Evolutionary conservation across 2,329 filamentous ascomycete species (phyloP).

Genomic region (Thielaviopsis euricoi): DNA sequence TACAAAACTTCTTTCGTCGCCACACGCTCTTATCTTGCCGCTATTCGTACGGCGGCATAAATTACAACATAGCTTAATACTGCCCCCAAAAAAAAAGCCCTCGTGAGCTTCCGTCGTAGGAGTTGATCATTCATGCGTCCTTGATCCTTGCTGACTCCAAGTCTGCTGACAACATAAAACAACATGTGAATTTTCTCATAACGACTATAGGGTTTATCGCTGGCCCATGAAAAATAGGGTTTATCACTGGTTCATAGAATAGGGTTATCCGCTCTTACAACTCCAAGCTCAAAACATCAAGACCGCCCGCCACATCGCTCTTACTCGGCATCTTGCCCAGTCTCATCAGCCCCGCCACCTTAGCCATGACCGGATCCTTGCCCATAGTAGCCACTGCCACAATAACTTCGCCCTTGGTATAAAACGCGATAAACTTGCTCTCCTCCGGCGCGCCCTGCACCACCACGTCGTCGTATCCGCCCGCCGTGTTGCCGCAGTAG

Average conservation of each 20-base stretch:
- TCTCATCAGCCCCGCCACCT: conserved; percentile 73
- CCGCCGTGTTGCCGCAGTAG: conserved; percentile 74
- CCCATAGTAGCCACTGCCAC: conserved; percentile 87
- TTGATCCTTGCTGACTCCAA: background rate
- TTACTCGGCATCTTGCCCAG: conserved; percentile 69
- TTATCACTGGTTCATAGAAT: no score
- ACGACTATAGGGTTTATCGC: background rate
- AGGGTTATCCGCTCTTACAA: background rate
- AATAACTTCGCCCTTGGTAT: conserved; percentile 68
- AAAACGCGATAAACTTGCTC: conserved; percentile 77
- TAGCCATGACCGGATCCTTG: conserved; percentile 70
- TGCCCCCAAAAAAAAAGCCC: background rate
- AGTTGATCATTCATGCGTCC: background rate
- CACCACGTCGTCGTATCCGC: conserved; percentile 75
- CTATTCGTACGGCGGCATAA: background rate
- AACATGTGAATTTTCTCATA: background rate
- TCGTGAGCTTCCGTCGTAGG: background rate
- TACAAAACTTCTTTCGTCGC: no score
- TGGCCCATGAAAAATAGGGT: no score
- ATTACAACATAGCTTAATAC: background rate
- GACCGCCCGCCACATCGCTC: conserved; percentile 51
- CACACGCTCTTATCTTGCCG: no score
- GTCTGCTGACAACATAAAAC: background rate
- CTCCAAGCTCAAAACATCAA: conserved; percentile 28
- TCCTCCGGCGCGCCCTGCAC: conserved; percentile 61